Base-by-base conservation (phyloP, 129 eudicot species). In the Artemisia tridentata region DNA sequence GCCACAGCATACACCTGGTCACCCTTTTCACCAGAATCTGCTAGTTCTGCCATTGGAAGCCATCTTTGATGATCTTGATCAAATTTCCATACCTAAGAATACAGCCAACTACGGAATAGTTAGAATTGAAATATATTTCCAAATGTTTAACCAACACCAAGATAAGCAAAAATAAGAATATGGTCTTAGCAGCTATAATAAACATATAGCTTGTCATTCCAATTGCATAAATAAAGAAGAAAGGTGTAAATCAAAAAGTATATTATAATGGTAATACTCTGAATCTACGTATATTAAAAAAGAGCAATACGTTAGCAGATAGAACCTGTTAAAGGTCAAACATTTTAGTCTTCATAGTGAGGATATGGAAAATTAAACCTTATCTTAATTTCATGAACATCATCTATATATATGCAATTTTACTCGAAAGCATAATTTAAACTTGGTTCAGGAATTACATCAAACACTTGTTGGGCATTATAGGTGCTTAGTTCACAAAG, bases 31-130 rank as follows among this genome's bases (percentile, higher is more conserved):
- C 71, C 95, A 7, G 83, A 75, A 59, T 79, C 82, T 79, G 97
- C 86, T 76, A 95, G 75, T 79, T 90, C 99, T 16, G 99, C 99
- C 80, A 95, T 97, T 57, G 99, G 96, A 90, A 90, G 95, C 99
- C 99, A 95, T 83, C 99, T 88, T 72, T 95, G 97, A 86, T 95
- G 99, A 76, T 90, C 93, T 78, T 77, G 84, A 69, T 95, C 99
- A 83, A 90, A 95, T 75, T 95, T 97, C 99, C 99, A 95, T 41
- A 90, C 93, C 99, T 95, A 79, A 58, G 11, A 74, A 62, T 11
- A 63, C 29, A 52, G 17, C 55, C 53, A 45, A 45, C 68, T 52
- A 79, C 17, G 68, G 25, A 79, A 17, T 31, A 48, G 20, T n/a
- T 41, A 43, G 48, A 65, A 23, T 29, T 38, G 23, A 54, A 65